Evolutionary conservation across 257 asterid genomes (phyloP).

Genomic region (Solanum tarapatanum): DNA sequence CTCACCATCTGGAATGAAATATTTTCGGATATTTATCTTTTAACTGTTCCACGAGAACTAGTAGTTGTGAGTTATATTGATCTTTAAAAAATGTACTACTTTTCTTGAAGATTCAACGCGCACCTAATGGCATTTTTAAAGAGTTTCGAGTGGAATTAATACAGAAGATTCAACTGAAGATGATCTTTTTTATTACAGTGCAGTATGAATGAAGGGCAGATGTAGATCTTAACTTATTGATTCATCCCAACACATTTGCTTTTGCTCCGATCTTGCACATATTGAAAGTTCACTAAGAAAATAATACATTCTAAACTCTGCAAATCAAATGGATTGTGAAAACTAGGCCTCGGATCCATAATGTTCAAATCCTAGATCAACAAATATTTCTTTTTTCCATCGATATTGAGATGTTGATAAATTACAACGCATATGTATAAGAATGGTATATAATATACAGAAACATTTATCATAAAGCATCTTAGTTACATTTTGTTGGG

Average conservation of each 20-base stretch:
- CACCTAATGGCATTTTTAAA: not conserved
- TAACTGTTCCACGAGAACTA: not conserved
- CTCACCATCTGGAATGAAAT: not conserved
- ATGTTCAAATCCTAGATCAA: not conserved
- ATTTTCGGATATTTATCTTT: not conserved
- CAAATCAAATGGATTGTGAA: not conserved
- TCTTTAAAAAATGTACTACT: not conserved
- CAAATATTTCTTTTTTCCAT: not conserved
- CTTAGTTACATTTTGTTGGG: not conserved
- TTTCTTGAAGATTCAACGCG: not conserved
- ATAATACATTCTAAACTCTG: not conserved
- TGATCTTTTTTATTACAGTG: not conserved
- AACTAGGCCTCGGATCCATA: not conserved
- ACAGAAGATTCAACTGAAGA: not conserved
- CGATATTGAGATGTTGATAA: not conserved
- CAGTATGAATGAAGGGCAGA: not conserved
- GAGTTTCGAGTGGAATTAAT: not conserved
- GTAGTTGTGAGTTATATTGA: not conserved
- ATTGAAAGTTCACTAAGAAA: not conserved
- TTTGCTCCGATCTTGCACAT: not conserved
- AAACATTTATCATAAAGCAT: not conserved
- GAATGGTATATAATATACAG: not conserved
- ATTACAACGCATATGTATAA: not conserved
- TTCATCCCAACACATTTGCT: not conserved
- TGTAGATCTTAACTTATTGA: not conserved